Conservation (phyloP, 805 yeast species). For the Suhomyces sp. region DNA sequence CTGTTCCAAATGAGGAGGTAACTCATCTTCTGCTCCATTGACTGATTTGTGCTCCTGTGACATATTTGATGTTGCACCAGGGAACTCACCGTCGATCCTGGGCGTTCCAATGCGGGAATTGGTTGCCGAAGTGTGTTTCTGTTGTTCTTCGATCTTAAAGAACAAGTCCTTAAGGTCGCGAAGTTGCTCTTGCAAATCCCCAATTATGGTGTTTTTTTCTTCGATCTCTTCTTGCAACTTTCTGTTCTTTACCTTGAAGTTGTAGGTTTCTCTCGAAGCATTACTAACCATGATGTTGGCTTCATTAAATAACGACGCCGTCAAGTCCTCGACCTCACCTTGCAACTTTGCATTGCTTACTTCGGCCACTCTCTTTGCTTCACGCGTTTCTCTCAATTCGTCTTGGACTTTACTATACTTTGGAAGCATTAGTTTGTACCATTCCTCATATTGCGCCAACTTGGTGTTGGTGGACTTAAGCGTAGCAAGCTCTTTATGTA, state of each 20-base stretch:
- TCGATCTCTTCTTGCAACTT: constrained; percentile 50
- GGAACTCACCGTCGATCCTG: constrained; percentile 5
- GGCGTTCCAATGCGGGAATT: constrained; percentile 7
- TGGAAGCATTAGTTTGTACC: constrained; percentile 26
- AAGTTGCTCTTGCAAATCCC: constrained; percentile 63
- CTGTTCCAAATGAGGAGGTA: constrained; percentile 1
- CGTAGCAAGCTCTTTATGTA: constrained; percentile 35
- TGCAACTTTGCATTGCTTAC: constrained; percentile 58
- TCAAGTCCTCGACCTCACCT: constrained; percentile 75
- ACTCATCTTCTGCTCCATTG: constrained; percentile 1
- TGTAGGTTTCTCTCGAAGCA: constrained; percentile 67
- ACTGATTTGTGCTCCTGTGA: neutral
- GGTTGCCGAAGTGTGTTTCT: constrained; percentile 9
- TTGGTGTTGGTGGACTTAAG: constrained; percentile 23
- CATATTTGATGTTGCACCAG: neutral
- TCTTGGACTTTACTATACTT: constrained; percentile 30
- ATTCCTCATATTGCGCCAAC: constrained; percentile 17
- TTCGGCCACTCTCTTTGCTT: constrained; percentile 48
- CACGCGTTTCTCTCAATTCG: constrained; percentile 22
- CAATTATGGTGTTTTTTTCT: constrained; percentile 69
- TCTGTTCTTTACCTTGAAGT: constrained; percentile 55
- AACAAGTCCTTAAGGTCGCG: constrained; percentile 59
- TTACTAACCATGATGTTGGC: constrained; percentile 83
- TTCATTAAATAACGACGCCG: constrained; percentile 74
- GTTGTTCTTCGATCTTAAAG: constrained; percentile 50